Evolutionary conservation across 2,329 filamentous ascomycete genomes (phyloP).

Genomic region (Phialocephala subalpina): DNA sequence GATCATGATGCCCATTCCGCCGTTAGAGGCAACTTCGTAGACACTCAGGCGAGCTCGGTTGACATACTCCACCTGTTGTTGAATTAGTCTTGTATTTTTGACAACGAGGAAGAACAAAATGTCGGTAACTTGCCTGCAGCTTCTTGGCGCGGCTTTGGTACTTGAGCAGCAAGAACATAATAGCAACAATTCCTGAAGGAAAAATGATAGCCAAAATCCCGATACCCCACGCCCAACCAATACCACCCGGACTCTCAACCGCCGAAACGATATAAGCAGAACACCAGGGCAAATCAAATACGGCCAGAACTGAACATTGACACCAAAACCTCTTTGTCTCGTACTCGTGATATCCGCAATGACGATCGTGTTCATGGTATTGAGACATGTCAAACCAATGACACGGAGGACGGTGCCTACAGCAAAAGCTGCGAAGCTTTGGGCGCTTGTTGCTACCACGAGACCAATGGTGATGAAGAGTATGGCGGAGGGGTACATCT

Average conservation of each 20-base stretch:
- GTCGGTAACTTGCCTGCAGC: neutral
- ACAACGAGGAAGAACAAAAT: too few relatives aligned
- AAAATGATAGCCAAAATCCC: slow-evolving; percentile 6
- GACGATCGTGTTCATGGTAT: slow-evolving; percentile 11
- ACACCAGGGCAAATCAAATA: slow-evolving; percentile 8
- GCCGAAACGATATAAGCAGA: slow-evolving; percentile 6
- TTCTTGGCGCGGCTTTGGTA: slow-evolving; percentile 1
- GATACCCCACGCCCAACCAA: slow-evolving; percentile 9
- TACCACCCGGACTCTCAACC: slow-evolving; percentile 4
- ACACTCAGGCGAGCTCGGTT: neutral
- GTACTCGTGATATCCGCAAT: slow-evolving; percentile 12
- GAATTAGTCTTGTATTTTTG: too few relatives aligned
- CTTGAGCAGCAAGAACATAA: neutral
- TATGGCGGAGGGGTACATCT: neutral
- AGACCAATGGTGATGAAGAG: slow-evolving; percentile 7
- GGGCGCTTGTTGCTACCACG: neutral
- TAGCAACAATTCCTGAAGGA: neutral
- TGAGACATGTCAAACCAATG: neutral
- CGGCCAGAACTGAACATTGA: slow-evolving; percentile 6
- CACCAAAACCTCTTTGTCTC: slow-evolving; percentile 2
- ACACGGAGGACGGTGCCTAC: neutral
- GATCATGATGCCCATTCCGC: slow-evolving; percentile 10
- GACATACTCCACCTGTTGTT: neutral
- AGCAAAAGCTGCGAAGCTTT: neutral
- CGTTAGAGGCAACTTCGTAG: neutral